Evolutionary conservation across 2,329 filamentous ascomycete species (phyloP).

Genomic region (Aspergillus proliferans): DNA sequence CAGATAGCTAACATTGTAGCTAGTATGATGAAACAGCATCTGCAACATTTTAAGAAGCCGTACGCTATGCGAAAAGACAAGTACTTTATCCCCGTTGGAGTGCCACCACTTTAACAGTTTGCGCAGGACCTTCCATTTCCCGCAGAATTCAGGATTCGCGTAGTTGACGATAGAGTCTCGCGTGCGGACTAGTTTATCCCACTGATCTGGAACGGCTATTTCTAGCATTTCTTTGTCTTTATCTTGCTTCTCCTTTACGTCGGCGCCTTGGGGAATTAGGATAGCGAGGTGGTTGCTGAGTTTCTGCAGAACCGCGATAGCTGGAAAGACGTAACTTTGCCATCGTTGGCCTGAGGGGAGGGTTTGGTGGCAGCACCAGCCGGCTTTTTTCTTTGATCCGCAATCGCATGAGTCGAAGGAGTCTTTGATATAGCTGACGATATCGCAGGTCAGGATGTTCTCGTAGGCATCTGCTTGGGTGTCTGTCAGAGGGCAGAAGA

Average conservation of each 20-base stretch:
- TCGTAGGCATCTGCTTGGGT: constrained; percentile 78
- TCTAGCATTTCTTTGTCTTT: constrained; percentile 69
- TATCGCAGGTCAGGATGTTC: constrained; percentile 67
- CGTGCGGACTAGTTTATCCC: constrained; percentile 66
- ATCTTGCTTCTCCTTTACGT: constrained; percentile 65
- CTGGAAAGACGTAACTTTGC: constrained; percentile 76
- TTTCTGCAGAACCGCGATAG: constrained; percentile 76
- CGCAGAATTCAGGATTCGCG: constrained; percentile 84
- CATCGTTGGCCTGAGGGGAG: constrained; percentile 61
- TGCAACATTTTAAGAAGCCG: constrained; percentile 76
- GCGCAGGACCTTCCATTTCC: constrained; percentile 90
- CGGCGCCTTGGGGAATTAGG: constrained; percentile 63
- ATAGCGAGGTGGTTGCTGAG: constrained; percentile 89
- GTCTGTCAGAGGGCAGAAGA: constrained; percentile 86
- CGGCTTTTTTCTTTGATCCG: constrained; percentile 61
- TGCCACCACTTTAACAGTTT: constrained; percentile 88
- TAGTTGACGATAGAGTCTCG: constrained; percentile 74
- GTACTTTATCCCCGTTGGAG: constrained; percentile 80
- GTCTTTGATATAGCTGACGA: constrained; percentile 62
- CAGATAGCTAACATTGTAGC: constrained; percentile 85
- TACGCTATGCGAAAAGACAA: constrained; percentile 92
- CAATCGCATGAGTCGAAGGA: constrained; percentile 66
- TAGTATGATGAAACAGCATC: constrained; percentile 77
- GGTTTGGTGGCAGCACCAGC: constrained; percentile 69
- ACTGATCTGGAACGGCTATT: constrained; percentile 66